Base-by-base conservation (phyloP, 2,329 filamentous ascomycete species). In the Ilyonectria destructans region DNA sequence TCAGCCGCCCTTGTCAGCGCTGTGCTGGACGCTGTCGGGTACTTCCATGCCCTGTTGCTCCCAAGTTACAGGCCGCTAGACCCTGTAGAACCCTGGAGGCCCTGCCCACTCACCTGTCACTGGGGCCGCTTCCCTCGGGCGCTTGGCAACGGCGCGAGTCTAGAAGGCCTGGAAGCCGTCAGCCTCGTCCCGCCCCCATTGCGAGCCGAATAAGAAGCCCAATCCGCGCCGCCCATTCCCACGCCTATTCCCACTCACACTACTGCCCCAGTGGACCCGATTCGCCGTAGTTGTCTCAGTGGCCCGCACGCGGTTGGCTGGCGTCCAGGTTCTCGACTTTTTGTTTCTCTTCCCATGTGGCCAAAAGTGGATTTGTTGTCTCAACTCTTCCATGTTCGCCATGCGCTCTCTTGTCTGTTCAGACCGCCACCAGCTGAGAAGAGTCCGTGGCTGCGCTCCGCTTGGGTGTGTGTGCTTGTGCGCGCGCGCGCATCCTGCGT, bases 131-230 rank as follows among this genome's bases (percentile, higher is more conserved):
- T 48, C 33, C 15, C 13, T 37, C 52, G 29, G 51, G 59, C 59
- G 49, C 59, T 62, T 62, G 58, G 63, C 52, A 58, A 66, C 58
- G 64, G 64, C 58, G 8, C 21, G 21, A 62, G n/a, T 21, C 45
- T 46, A 62, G 58, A 66, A 51, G 58, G 64, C 58, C 64, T 66
- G 58, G 57, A 66, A 61, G 63, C 58, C 55, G 35, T 57, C 64
- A 66, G 64, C 64, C 64, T 66, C 46, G 64, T 66, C 62, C 64
- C 62, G 62, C 58, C 58, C 63, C 57, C 63, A 26, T 26, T 26
- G 26, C 26, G 26, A 26, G 26, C 26, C 26, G 26, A 26, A 26
- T 26, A 26, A 26, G 26, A 26, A 26, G 26, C 26, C 26, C 26
- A 26, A 26, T 26, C 26, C 26, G 26, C 26, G 26, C 26, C 26